These are phyloP conservation scores for Hymenoscyphus fructigenus DNA, from an alignment of 2,329 filamentous ascomycete species.

Conservation along the genomic window DNA sequence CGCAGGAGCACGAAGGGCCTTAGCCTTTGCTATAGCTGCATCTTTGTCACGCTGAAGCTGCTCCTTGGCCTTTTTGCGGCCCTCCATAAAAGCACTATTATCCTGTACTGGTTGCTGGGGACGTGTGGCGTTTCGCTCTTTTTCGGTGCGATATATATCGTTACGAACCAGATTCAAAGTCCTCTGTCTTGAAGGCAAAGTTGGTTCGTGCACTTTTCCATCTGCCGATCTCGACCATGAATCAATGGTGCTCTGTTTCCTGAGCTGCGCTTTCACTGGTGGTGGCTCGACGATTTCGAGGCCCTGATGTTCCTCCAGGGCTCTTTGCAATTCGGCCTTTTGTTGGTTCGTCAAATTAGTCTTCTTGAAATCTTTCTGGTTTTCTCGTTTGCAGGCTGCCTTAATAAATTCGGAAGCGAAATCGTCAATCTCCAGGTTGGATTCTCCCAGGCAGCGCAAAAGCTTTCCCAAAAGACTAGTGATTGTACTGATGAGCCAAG, in stretches of 20 bases:
- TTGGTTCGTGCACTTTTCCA: constrained; percentile 35
- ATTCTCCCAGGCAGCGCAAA: constrained; percentile 75
- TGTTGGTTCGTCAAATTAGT: constrained; percentile 82
- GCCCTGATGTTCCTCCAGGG: constrained; percentile 59
- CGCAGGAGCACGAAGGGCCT: constrained; percentile 54
- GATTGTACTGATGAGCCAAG: constrained; percentile 78
- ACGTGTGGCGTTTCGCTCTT: constrained; percentile 15
- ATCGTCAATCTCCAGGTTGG: constrained; percentile 67
- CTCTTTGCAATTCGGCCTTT: constrained; percentile 75
- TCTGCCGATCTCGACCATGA: constrained; percentile 57
- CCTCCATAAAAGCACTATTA: constrained; percentile 63
- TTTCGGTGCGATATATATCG: not conserved
- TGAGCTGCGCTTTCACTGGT: constrained; percentile 42
- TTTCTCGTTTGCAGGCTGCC: constrained; percentile 59
- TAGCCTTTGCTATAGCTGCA: constrained; percentile 68
- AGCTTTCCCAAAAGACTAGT: constrained; percentile 84
- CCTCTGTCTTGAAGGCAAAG: constrained; percentile 18
- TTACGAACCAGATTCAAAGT: not conserved
- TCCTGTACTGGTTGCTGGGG: constrained; percentile 19
- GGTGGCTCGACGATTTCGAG: constrained; percentile 50
- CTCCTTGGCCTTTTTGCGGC: constrained; percentile 71
- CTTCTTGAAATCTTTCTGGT: constrained; percentile 57
- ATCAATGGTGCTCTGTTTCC: constrained; percentile 61
- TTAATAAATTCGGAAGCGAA: constrained; percentile 61
- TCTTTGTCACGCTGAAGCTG: constrained; percentile 72